Percentiles rank a stretch among this genome's conserved stretches.
Evolutionary conservation across 108 stramenopile species (phyloP).

Genomic region (Mayamaea pseudoterrestris): DNA sequence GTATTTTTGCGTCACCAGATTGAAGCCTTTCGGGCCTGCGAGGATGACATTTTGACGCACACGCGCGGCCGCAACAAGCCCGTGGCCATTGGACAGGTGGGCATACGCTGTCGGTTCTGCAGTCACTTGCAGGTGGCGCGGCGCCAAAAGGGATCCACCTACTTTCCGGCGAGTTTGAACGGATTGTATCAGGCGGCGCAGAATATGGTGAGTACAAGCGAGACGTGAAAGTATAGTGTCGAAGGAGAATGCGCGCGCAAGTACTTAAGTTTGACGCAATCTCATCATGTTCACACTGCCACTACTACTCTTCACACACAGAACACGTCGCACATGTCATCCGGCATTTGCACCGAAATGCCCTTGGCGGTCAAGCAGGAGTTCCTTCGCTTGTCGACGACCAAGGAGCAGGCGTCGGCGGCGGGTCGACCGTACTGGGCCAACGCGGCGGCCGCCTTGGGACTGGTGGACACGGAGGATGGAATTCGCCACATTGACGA

Average conservation of each 20-base stretch:
- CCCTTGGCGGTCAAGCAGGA: too few species aligned
- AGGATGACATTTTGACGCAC: conserved; percentile 14
- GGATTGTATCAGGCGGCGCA: conserved; percentile 34
- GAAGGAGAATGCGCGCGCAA: too few species aligned
- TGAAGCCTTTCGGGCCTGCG: conserved; percentile 33
- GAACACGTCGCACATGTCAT: too few species aligned
- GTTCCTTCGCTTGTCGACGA: too few species aligned
- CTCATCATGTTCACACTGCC: too few species aligned
- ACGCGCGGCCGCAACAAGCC: conserved; percentile 41
- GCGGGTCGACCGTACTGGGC: conserved; percentile 70
- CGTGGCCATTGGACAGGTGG: conserved; percentile 27
- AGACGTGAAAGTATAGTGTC: too few species aligned
- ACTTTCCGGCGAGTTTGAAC: conserved; percentile 23
- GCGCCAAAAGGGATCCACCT: conserved; percentile 32
- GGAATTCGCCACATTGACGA: too few species aligned
- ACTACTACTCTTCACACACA: too few species aligned
- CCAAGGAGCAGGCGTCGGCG: conserved; percentile 27
- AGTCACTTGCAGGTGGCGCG: conserved; percentile 9
- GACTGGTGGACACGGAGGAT: too few species aligned
- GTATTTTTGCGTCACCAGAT: conserved; percentile 39
- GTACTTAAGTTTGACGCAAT: too few species aligned
- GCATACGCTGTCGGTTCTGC: conserved; percentile 38
- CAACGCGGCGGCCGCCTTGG: conserved; percentile 36
- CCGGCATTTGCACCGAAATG: too few species aligned
- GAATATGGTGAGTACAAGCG: conserved; percentile 31